Base-by-base conservation (phyloP, 306 rosid species). In the Parietaria judaica region DNA sequence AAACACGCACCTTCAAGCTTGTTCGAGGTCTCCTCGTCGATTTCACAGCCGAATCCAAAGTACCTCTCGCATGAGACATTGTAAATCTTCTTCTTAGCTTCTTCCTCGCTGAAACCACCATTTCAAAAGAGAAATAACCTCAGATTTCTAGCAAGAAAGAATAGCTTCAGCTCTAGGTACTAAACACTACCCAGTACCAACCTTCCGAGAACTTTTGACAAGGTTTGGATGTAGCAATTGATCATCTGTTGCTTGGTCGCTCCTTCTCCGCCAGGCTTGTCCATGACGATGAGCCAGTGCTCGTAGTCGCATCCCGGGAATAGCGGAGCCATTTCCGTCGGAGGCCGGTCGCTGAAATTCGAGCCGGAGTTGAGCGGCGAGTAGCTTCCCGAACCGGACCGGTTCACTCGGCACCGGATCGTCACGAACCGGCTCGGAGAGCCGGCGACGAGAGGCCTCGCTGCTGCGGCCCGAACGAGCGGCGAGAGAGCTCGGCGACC, bases 241-340 rank as follows among this genome's bases (percentile, higher is more conserved):
- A 94, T 94, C 95, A 94, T 94, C 64, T 86, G 82, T 54, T 94
- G 80, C 71, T 94, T 94, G 37, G 77, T 57, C 31, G 95, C 94
- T 4, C 77, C 86, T 36, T 82, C 91, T 0, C 99, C 99, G 0
- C 95, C 97, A 12, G 99, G 99, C 64, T 86, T 79, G 6, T 94
- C 99, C 84, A 94, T 88, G 23, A 94, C 87, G 31, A 94, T 94
- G 64, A 94, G 97, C 95, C 94, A 94, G 79, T 94, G 99, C 70
- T 88, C 68, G 67, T 94, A 94, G 62, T 94, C 99, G 23, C 99
- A 94, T 1, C 97, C 99, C 0, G 97, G 97, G 75, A 94, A 94
- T 3, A 94, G 94, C 0, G 99, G 97, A 0, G 97, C 97, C 99
- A 94, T 88, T 61, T 94, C 97, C 0, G 94, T 84, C 38, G 97